Percentiles rank a stretch among this genome's conserved stretches.
phyloP scores from a whole-genome alignment of 1,284 basidiomycete genomes.

The Irpex sp. region DNA sequence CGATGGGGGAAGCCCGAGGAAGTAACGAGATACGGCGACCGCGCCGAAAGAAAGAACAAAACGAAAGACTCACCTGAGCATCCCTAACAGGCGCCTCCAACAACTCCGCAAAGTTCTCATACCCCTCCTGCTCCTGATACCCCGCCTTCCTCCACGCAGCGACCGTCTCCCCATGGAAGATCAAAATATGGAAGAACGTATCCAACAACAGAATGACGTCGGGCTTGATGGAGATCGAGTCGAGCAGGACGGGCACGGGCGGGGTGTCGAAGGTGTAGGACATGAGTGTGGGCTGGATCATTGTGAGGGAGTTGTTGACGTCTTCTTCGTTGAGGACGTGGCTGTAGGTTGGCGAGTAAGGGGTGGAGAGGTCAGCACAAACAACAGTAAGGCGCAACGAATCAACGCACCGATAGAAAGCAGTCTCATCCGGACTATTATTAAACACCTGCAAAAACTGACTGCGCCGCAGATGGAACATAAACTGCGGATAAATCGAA shows the following conservation, averaged over 20 bases:
- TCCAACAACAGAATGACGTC: constrained; percentile 98
- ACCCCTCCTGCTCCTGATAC: constrained; percentile 98
- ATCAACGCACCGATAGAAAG: constrained; percentile 82
- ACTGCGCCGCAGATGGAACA: constrained; percentile 97
- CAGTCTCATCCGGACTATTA: constrained; percentile 99
- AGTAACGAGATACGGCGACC: too few relatives aligned
- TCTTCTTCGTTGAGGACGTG: constrained; percentile 97
- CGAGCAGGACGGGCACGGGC: constrained; percentile 93
- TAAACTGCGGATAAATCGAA: constrained; percentile 99
- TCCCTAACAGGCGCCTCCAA: constrained; percentile 81
- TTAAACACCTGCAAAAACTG: constrained; percentile 99
- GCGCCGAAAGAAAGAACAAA: too few relatives aligned
- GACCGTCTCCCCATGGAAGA: constrained; percentile 98
- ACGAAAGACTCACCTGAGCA: constrained; percentile 65
- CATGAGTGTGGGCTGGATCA: constrained; percentile 99
- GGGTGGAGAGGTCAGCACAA: background rate
- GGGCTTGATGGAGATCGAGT: constrained; percentile 96
- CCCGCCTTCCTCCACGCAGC: constrained; percentile 99
- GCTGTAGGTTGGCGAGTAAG: constrained; percentile 35
- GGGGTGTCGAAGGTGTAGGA: constrained; percentile 92
- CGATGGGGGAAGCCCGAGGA: too few relatives aligned
- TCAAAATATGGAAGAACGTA: constrained; percentile 99
- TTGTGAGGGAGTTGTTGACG: constrained; percentile 98
- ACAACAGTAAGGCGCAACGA: background rate
- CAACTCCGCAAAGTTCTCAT: constrained; percentile 97